Base-by-base conservation (phyloP, 1,284 basidiomycete species). In the Ustilago lituana region DNA sequence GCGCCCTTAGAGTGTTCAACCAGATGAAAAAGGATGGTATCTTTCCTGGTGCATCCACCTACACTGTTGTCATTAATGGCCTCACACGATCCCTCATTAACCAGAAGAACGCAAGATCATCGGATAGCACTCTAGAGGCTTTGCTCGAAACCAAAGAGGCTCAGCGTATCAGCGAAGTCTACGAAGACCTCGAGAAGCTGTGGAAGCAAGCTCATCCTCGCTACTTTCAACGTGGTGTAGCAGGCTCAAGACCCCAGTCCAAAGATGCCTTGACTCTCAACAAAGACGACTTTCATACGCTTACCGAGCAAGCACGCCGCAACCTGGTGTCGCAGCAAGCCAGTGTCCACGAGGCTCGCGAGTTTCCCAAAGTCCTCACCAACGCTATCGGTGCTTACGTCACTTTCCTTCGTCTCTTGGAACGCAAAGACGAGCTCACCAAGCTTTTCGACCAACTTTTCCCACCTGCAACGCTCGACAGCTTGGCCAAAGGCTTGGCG, bases 1-100 rank as follows among this genome's bases (percentile, higher is more conserved):
- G 45, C 15, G 67, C 53, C 19, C 35, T 51, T 22, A 60, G 53
- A 27, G 43, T 66, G 9, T n/a, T 55, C 48, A 71, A 66, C 22
- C 50, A 55, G 24, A 71, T 66, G 68, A 71, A 66, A 43, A 71
- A 71, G 38, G 63, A 66, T 17, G 68, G 63, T 44, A 53, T 71
- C 55, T 59, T 60, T n/a, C 58, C 68, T 5, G 50, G 29, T 19
- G 46, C 55, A 4, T 27, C 59, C 12, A 62, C 68, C 11, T 60
- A 53, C 27, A 61, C 32, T 8, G 20, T 58, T 33, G 12, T 63
- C 32, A 43, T 70, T 31, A 35, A 43, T 10, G 61, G 61, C n/a
- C 38, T 65, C 15, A 44, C 27, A 9, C 48, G 41, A 7, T 5
- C 23, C 12, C 29, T 55, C 19, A 7, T 15, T 20, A 12, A 22